phyloP scores from a whole-genome alignment of 306 rosid species.

The Gastrolobium villosum region DNA sequence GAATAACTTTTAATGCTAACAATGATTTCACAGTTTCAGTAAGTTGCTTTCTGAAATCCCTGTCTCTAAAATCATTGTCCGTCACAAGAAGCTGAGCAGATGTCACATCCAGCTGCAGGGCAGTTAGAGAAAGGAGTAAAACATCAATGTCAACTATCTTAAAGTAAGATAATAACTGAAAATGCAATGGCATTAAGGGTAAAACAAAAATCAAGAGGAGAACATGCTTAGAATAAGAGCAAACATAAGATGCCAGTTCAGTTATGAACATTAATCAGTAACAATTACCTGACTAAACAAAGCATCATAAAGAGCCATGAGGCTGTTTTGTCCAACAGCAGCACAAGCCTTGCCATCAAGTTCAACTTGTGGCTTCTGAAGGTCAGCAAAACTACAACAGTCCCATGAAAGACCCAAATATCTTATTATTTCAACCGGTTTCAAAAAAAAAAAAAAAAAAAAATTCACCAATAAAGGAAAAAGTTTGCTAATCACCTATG shows the following conservation, averaged over 20 bases:
- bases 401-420: conserved; percentile 32
- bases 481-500: too few relatives aligned
- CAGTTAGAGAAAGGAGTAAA: conserved; percentile 40
- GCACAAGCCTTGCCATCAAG: conserved; percentile 99
- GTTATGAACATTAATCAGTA: conserved; percentile 8
- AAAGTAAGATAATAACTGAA: conserved; percentile 14
- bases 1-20: conserved; percentile 79
- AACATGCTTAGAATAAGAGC: conserved; percentile 9
- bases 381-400: conserved; percentile 89
- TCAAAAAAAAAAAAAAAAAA: neutral
- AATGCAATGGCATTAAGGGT: conserved; percentile 1
- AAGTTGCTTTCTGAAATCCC: conserved; percentile 89
- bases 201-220: neutral
- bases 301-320: conserved; percentile 93
- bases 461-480: too few relatives aligned
- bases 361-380: conserved; percentile 95
- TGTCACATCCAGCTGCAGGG: conserved; percentile 86
- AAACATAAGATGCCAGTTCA: conserved; percentile 4
- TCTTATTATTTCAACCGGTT: conserved; percentile 31
- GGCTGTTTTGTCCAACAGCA: conserved; percentile 94
- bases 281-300: conserved; percentile 86
- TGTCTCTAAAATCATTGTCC: conserved; percentile 93
- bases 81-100: conserved; percentile 99
- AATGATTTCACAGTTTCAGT: conserved; percentile 79
- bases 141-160: conserved; percentile 24